A percentile compares a stretch with the other conserved stretches of the same genome.
Evolutionary conservation across 2,329 filamentous ascomycete genomes (phyloP).

Genomic region (Diaporthe humulicola): DNA sequence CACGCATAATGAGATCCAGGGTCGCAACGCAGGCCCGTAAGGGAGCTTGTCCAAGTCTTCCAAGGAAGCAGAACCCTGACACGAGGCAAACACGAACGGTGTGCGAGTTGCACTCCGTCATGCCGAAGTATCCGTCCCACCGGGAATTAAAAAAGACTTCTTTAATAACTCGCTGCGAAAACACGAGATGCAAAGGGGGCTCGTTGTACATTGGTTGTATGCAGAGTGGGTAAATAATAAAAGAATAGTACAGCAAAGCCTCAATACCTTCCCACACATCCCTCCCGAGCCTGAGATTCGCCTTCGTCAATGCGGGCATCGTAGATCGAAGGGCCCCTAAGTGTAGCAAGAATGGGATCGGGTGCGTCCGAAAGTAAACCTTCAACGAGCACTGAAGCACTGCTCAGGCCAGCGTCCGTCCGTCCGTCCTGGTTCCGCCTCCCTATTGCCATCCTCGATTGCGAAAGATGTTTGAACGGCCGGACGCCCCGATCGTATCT

Average conservation of each 20-base stretch:
- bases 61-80: neutral
- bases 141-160: neutral
- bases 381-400: neutral
- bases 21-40: conserved; percentile 9
- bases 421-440: neutral
- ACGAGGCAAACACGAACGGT: neutral
- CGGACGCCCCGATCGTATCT: neutral
- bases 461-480: neutral
- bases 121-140: conserved; percentile 2
- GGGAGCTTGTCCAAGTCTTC: neutral
- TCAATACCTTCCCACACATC: neutral
- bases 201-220: neutral
- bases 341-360: conserved; percentile 4
- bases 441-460: neutral
- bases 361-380: conserved; percentile 23
- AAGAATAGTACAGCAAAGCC: conserved; percentile 7
- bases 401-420: neutral
- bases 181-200: neutral
- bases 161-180: neutral
- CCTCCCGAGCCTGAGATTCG: conserved; percentile 14
- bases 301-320: conserved; percentile 1
- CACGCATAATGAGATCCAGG: neutral
- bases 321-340: conserved; percentile 17
- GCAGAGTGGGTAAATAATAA: neutral
- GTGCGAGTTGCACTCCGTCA: neutral